Evolutionary conservation across 179 eudicot species (phyloP), one percentile per base, ranked within the genome.

Genomic region (Beta macrorhiza): DNA sequence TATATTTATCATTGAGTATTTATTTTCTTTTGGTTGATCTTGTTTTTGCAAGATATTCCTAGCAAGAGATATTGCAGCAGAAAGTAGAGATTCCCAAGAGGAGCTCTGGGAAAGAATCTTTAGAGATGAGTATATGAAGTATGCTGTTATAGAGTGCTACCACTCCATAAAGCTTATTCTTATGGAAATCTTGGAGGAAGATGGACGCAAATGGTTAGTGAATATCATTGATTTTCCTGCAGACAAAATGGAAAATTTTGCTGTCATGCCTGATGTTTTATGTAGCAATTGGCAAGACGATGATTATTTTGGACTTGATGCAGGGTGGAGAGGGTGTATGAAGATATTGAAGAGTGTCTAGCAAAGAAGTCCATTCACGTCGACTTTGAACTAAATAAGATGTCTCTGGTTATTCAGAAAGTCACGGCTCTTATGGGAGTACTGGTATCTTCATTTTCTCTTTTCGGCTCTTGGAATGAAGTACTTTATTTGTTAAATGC

Each of bases 121-220:
- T 29, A 93, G 86, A 88, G 98, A 97, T 77, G 99, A 97, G 61
- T 89, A 95, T 86, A 97, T 97, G 99, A 92, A 92, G 81, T 97
- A 92, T 89, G 99, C 98, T 62, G 99, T 97, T 88, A 83, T 83
- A 51, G 98, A 97, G 88, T 89, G 95, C 88, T 94, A 88, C 78
- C 83, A 89, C 83, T 85, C 89, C 67, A 72, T 95, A 80, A 94
- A 87, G 83, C 77, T 89, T 78, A 88, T 97, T 82, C 88, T 97
- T 82, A 90, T 86, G 52, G 91, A 88, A 61, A 90, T 97, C 75
- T 82, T 95, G 78, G 98, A 92, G 79, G 97, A 90, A 72, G 97
- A 91, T 87, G 99, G 97, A 71, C 93, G 86, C 84, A 85, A 89
- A 91, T 97, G 99, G 99, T 94, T 83, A 80, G 90, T 86, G 58